Evolutionary conservation across 2,329 filamentous ascomycete genomes (phyloP), one percentile per base, ranked within the genome.

Genomic region (Fusarium pilosicola): DNA sequence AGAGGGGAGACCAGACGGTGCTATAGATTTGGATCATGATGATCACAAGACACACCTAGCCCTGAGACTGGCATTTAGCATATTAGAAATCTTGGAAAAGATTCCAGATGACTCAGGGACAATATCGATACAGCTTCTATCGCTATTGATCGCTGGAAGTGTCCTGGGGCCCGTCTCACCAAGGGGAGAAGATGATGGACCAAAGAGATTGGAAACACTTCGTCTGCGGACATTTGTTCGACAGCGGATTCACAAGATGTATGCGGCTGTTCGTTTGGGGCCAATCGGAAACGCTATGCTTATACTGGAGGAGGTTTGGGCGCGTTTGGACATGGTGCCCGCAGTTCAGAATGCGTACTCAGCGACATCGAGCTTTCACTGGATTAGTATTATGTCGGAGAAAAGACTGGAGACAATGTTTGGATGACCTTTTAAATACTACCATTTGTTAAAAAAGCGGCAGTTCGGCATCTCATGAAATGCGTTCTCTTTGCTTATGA

Each of bases 321-420:
- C 57, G 30, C 70, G 63, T 2, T 52, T 71, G 70, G 70, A 74
- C 24, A 44, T 52, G 10, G 24, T 51, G 2, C 34, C 9, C 22
- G 9, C 11, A 7, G 28, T 28, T 2, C 12, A 41, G 7, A 28
- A n/a, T 8, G 12, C n/a, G 8, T 36, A 15, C 3, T 6, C 44
- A 1, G 41, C 38, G 28, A 44, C 20, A 4, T 14, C 48, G 14
- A n/a, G 38, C 20, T 38, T 54, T 14, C 70, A 74, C 26, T 74
- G 70, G 70, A 55, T 74, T 38, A 55, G 74, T 30, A 17, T 74
- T 6, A 74, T 74, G 70, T 57, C 46, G 11, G 61, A 71, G 7
- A 71, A 64, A 26, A 55, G 36, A 4, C 18, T 73, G 10, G 72
- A 74, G 12, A 74, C 70, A 1, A 74, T 71, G 3, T 32, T 74